Base-by-base conservation (phyloP, 331 rosid species). In the Quercus tomentella region DNA sequence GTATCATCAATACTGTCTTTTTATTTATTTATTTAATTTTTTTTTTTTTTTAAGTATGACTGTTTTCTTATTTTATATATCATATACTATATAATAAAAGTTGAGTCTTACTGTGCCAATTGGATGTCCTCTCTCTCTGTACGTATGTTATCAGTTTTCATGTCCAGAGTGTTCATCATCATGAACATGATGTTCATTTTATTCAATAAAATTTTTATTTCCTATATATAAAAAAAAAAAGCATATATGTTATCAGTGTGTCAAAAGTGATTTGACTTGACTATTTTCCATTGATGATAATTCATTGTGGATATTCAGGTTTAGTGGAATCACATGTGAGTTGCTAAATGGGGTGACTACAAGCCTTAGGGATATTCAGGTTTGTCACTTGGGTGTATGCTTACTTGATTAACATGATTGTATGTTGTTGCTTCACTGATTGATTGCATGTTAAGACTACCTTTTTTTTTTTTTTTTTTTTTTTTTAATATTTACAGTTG, bases 301-400 rank as follows among this genome's bases (percentile, higher is more conserved):
- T 78, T 54, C 56, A 70, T 57, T 33, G 4, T 37, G 72, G 72
- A 26, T 75, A 65, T 85, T 86, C 96, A 96, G 99, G 91, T 96
- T 25, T 81, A 96, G 99, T 87, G 99, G 99, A 82, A 96, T 96
- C 80, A 96, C 99, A 0, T 68, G 88, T 76, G 94, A 91, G 85
- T 90, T 91, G 99, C 79, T 96, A 90, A 83, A 83, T 81, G 96
- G 82, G 76, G 98, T 96, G 89, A 89, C 93, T 6, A 96, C 97
- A 72, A 89, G 76, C 80, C 91, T 96, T 77, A 81, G 80, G 83
- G 97, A 96, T 63, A 87, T 93, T 87, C 99, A 96, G 99, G 99
- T 96, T 85, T 72, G 72, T 61, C 76, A 41, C 81, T 73, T 77
- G 70, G 33, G 28, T 35, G 45, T 65, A 8, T 56, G 80, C 80